Base-by-base conservation (phyloP, 2,329 filamentous ascomycete species). In the Fusarium newnesense region DNA sequence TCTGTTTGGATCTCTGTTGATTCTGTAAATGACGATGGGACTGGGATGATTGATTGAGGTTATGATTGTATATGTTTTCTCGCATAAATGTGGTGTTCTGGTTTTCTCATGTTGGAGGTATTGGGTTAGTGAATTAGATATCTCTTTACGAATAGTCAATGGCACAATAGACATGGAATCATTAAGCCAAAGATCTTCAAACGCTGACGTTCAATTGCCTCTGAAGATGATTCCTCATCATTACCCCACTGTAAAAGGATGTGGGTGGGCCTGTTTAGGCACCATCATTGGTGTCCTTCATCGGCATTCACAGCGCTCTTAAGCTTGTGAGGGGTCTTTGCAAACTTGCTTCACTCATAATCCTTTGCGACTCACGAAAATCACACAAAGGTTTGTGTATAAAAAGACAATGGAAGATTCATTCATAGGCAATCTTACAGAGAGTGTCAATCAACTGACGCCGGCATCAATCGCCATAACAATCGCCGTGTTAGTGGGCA, bases 1-100 rank as follows among this genome's bases (percentile, higher is more conserved):
- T 19, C 42, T 66, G 4, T 15, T 79, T 40, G 75, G 74, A 40
- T 43, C 40, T 21, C 4, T 76, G 9, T 42, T 74, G 15, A 34
- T 76, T 26, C 16, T 76, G 50, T 76, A 58, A 47, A n/a, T 10
- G 40, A 30, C 7, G 36, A 12, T 28, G 30, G 19, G 10, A 12
- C 9, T 39, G 44, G 19, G 13, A 49, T 60, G 24, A 26, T 24
- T 42, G 59, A 30, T 30, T 52, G 36, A 13, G 4, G 34, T 36
- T 28, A 42, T 37, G 57, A 57, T 39, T 47, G 21, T 43, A 44
- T 43, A 24, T 36, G 26, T 30, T 37, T 46, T 32, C 28, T 69
- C 39, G 52, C 65, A 69, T 64, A 39, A 44, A 28, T 39, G 56
- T 26, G 65, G 60, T 69, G 53, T 60, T 69, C 40, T 24, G 34